Evolutionary conservation across 129 eudicot genomes (phyloP).

Genomic region (Saussurea involucrata): DNA sequence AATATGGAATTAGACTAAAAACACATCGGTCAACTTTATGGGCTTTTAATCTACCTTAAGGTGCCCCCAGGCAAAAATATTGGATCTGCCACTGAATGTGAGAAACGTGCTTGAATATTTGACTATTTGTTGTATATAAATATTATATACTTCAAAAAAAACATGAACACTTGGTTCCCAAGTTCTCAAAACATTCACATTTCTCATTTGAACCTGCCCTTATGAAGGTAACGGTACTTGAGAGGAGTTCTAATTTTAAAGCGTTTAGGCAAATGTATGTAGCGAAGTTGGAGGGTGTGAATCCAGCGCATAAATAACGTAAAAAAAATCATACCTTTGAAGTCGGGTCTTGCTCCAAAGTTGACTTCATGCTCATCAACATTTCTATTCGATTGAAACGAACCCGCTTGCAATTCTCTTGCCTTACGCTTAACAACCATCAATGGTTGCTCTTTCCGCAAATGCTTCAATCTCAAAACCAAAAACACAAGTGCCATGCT

Average conservation of each 20-base stretch:
- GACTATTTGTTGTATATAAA: not conserved
- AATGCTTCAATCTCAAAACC: conserved; percentile 39
- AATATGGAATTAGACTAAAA: too few species aligned
- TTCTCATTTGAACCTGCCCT: not conserved
- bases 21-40: too few species aligned
- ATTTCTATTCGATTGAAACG: conserved; percentile 28
- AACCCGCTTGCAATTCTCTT: conserved; percentile 28
- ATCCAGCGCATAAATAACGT: not conserved
- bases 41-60: too few species aligned
- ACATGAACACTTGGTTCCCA: not conserved
- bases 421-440: conserved; percentile 28
- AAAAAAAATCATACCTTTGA: conserved; percentile 47
- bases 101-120: not conserved
- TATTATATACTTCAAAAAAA: not conserved
- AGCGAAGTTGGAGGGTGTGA: not conserved
- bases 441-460: conserved; percentile 24
- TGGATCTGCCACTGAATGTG: too few species aligned
- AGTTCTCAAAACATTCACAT: not conserved
- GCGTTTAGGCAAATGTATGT: not conserved
- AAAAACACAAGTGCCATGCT: conserved; percentile 31
- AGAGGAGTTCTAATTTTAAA: not conserved
- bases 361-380: conserved; percentile 59
- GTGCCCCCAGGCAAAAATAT: too few species aligned
- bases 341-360: conserved; percentile 72
- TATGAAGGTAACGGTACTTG: not conserved